These are phyloP conservation scores for Termitomyces eurrhizus DNA, from an alignment of 768 basidiomycete species.

Conservation along the genomic window DNA sequence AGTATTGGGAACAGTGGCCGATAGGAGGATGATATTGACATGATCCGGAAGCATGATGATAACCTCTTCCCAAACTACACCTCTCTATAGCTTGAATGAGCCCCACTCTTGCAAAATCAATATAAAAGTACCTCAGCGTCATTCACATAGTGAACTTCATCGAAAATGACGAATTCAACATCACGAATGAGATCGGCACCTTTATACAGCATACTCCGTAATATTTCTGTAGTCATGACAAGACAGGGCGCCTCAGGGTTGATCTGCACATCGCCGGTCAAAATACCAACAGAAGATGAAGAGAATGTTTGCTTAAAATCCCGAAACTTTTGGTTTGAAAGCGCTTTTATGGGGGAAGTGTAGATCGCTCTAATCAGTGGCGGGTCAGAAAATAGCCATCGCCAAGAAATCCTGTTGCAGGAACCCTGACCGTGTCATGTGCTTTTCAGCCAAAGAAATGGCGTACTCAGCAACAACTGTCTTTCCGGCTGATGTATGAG, in stretches of 20 bases:
- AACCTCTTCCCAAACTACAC: conserved; percentile 99
- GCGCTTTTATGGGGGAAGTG: conserved; percentile 97
- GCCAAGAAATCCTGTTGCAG: conserved; percentile 9
- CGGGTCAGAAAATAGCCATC: conserved; percentile 5
- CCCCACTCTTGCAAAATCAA: not conserved
- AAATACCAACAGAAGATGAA: conserved; percentile 85
- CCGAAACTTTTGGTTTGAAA: conserved; percentile 98
- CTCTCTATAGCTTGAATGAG: conserved; percentile 54
- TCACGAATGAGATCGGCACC: conserved; percentile 98
- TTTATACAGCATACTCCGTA: conserved; percentile 98
- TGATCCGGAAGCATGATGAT: conserved; percentile 99
- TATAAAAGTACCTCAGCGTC: conserved; percentile 79
- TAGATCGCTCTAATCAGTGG: conserved; percentile 79
- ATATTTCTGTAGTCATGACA: conserved; percentile 97
- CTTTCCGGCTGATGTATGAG: conserved; percentile 99
- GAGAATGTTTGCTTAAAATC: conserved; percentile 98
- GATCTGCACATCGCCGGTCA: conserved; percentile 99
- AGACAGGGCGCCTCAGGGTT: conserved; percentile 97
- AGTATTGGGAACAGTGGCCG: conserved; percentile 98
- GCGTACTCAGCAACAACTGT: conserved; percentile 99
- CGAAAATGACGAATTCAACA: conserved; percentile 99
- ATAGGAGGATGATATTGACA: conserved; percentile 94
- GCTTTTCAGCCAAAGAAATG: conserved; percentile 92
- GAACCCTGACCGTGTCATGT: conserved; percentile 87
- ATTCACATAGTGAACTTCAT: conserved; percentile 99